Percentiles rank a stretch among this genome's conserved stretches.
phyloP scores from a whole-genome alignment of 2,329 filamentous ascomycete species.

The Ophiocordyceps camponoti-saundersi region DNA sequence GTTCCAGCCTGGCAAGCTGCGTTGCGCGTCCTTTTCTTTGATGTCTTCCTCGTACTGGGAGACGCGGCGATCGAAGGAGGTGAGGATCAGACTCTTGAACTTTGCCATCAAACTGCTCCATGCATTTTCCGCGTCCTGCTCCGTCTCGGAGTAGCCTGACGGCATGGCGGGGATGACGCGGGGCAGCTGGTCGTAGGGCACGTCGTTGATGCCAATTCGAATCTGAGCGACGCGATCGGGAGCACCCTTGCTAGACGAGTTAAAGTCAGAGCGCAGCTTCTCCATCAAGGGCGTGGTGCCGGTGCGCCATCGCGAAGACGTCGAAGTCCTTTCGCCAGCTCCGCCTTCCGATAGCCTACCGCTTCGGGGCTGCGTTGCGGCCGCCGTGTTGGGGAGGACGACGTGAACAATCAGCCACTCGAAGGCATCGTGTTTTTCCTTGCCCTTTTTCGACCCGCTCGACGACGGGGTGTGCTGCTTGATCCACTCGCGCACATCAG shows the following conservation, averaged over 20 bases:
- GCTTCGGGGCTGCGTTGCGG: constrained; percentile 59
- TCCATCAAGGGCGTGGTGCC: constrained; percentile 73
- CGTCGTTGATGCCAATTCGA: constrained; percentile 54
- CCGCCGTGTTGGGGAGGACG: constrained; percentile 69
- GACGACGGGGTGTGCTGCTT: constrained; percentile 53
- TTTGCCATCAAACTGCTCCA: constrained; percentile 76
- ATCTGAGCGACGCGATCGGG: constrained; percentile 75
- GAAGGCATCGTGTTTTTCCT: constrained; percentile 86
- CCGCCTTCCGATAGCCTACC: constrained; percentile 36
- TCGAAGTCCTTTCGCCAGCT: constrained; percentile 47
- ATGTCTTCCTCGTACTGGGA: constrained; percentile 96
- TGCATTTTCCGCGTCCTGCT: constrained; percentile 62
- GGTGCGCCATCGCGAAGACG: constrained; percentile 59
- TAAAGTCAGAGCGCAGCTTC: constrained; percentile 82
- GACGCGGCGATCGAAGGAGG: constrained; percentile 80
- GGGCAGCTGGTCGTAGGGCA: constrained; percentile 47
- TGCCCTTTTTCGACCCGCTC: constrained; percentile 34
- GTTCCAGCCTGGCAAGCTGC: constrained; percentile 86
- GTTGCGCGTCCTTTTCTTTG: constrained; percentile 77
- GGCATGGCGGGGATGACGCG: constrained; percentile 46
- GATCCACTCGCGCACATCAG: constrained; percentile 80
- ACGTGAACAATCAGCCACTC: constrained; percentile 94
- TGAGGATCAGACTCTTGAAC: constrained; percentile 72
- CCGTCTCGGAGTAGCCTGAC: constrained; percentile 49
- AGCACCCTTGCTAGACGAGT: constrained; percentile 49